A percentile compares a stretch with the other conserved stretches of the same genome.
These are phyloP conservation scores for Candida ortonii DNA, from an alignment of 805 yeast species.

Conservation along the genomic window DNA sequence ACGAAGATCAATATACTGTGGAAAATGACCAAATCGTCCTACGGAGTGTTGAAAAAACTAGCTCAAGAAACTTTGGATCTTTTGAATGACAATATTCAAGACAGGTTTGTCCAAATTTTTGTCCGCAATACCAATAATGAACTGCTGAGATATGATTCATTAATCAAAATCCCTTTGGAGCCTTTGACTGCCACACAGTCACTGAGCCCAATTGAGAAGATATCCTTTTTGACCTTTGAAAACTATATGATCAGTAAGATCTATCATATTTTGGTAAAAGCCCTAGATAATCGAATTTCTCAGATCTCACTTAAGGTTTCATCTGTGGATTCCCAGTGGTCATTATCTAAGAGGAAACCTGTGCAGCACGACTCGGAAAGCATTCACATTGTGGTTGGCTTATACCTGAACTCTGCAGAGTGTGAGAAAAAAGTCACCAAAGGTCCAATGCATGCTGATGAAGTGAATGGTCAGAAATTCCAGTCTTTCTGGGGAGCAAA, in stretches of 20 bases:
- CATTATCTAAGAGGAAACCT: constrained; percentile 55
- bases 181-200: constrained; percentile 37
- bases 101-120: constrained; percentile 77
- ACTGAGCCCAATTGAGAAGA: constrained; percentile 70
- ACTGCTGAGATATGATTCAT: constrained; percentile 63
- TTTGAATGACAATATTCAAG: constrained; percentile 76
- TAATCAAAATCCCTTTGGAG: constrained; percentile 50
- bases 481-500: constrained; percentile 86
- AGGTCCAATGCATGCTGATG: constrained; percentile 72
- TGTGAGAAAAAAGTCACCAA: constrained; percentile 80
- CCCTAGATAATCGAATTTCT: constrained; percentile 49
- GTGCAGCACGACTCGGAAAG: constrained; percentile 29
- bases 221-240: constrained; percentile 67
- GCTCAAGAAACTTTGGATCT: constrained; percentile 67
- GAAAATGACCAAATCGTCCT: constrained; percentile 72
- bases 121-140: constrained; percentile 55
- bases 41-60: constrained; percentile 55
- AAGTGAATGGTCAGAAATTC: constrained; percentile 60
- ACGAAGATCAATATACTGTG: constrained; percentile 77
- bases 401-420: constrained; percentile 66
- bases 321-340: constrained; percentile 29
- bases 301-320: constrained; percentile 34
- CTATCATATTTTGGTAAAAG: constrained; percentile 53
- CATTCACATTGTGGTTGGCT: constrained; percentile 49
- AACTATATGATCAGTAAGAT: constrained; percentile 61